These are phyloP conservation scores for Magnusiomyces ingens DNA, from an alignment of 1,139 yeast genomes.

Conservation along the genomic window DNA sequence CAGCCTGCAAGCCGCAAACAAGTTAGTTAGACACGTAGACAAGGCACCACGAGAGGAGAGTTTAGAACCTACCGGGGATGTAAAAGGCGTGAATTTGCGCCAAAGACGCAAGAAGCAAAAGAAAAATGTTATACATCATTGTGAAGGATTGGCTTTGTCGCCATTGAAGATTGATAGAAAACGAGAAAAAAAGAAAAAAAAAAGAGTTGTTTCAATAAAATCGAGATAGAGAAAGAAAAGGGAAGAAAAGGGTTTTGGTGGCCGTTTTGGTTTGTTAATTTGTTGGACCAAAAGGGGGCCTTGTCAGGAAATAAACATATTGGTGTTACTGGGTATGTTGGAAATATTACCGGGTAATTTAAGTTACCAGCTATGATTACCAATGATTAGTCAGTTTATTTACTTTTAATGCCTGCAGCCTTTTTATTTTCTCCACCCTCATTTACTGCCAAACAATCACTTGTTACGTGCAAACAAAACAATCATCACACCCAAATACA, in stretches of 20 bases:
- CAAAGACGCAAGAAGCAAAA: slow-evolving; percentile 6
- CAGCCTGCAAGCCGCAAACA: slow-evolving; percentile 21
- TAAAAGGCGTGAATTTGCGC: slow-evolving; percentile 14
- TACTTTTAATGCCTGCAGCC: too few relatives aligned
- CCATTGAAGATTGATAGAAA: neutral
- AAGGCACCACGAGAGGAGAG: neutral
- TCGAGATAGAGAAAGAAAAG: neutral
- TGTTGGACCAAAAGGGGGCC: too few relatives aligned
- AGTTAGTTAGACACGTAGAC: neutral
- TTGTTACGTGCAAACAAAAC: slow-evolving; percentile 6
- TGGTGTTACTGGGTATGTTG: too few relatives aligned
- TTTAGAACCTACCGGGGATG: slow-evolving; percentile 8
- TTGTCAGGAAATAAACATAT: too few relatives aligned
- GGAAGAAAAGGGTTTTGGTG: neutral
- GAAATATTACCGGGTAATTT: too few relatives aligned
- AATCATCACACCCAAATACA: slow-evolving; percentile 7
- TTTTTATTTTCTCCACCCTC: too few relatives aligned
- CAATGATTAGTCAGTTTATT: too few relatives aligned
- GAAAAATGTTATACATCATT: neutral
- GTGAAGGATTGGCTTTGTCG: neutral
- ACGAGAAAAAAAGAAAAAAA: neutral
- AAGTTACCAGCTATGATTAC: too few relatives aligned
- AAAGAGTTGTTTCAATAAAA: neutral
- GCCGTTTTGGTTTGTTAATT: too few relatives aligned
- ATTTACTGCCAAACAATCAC: slow-evolving; percentile 12